Evolutionary conservation across 2,329 filamentous ascomycete genomes (phyloP), one percentile per base, ranked within the genome.

Genomic region (Coniochaeta pulveracea): DNA sequence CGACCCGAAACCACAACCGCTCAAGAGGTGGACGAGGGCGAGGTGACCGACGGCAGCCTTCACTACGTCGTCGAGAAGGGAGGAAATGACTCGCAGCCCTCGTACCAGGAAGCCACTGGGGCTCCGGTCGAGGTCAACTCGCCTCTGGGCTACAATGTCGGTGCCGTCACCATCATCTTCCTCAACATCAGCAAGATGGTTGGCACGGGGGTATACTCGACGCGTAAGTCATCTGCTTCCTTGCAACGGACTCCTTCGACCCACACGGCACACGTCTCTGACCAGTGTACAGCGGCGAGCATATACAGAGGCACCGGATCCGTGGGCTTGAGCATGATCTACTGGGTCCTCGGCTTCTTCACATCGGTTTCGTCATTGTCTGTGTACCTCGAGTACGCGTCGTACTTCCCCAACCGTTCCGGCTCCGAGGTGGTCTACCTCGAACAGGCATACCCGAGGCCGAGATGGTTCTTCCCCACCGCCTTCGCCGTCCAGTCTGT

Each of bases 341-440:
- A 72, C 52, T 81, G 77, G 76, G 51, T 68, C 2, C 60, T 81
- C 10, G 77, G 77, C 3, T 70, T 71, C 36, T 31, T 80, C 22
- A 70, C 77, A 33, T 67, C 74, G 0, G 48, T 62, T 0, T 61
- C 69, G 3, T 66, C 66, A 2, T 61, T 79, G 3, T 56, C 62
- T 0, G 65, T 77, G 0, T 80, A 80, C 36, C 65, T 80, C 7
- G 77, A 82, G 44, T 68, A 71, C 10, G 66, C 74, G 0, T 63
- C 71, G 1, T 80, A 75, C 40, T 82, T 81, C 37, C 76, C 76
- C 1, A 80, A 69, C 45, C 68, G 77, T 6, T 78, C 71, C 2
- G 77, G 76, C 0, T 66, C 68, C 0, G 74, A 82, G 43, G 76
- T 78, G 0, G 76, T 78, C 0, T 82, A 80, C 42, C 61, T 82